phyloP scores from a whole-genome alignment of 2,329 filamentous ascomycete genomes.

The Cladosporium sp. region DNA sequence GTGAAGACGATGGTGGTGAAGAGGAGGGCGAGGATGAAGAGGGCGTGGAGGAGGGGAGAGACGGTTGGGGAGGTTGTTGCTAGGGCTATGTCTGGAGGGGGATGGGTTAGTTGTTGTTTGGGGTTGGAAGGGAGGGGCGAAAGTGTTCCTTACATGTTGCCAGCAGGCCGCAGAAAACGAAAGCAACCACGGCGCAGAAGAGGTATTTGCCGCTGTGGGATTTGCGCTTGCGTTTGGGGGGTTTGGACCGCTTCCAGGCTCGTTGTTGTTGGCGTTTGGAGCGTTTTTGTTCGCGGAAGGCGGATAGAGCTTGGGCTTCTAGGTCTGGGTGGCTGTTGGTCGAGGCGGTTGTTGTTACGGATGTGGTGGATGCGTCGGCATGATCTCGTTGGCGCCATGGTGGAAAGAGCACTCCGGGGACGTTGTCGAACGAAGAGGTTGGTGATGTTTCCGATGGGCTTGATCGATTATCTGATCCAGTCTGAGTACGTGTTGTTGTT shows the following conservation, averaged over 20 bases:
- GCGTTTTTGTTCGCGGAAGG: constrained; percentile 23
- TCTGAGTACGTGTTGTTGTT: not conserved
- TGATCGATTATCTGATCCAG: not conserved
- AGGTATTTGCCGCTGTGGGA: constrained; percentile 6
- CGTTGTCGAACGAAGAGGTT: not conserved
- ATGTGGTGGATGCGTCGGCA: constrained; percentile 12
- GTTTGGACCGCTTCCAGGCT: constrained; percentile 19
- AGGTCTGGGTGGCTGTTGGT: constrained; percentile 28
- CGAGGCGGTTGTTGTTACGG: constrained; percentile 19
- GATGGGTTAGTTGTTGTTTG: not conserved
- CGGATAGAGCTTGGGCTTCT: constrained; percentile 21
- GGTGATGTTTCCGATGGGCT: constrained; percentile 10
- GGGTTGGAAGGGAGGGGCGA: too few species aligned
- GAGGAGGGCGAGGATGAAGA: constrained; percentile 72
- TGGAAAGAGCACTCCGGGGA: constrained; percentile 18
- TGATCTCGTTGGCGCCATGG: constrained; percentile 16
- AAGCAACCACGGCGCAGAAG: constrained; percentile 20
- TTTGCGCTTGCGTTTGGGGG: not conserved
- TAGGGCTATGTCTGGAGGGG: constrained; percentile 62
- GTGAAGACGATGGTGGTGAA: constrained; percentile 72
- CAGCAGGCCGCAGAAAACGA: constrained; percentile 25
- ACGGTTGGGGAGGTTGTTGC: constrained; percentile 58
- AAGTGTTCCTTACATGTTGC: constrained; percentile 25
- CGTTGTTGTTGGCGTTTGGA: constrained; percentile 17
- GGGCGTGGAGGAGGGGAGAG: constrained; percentile 67